Evolutionary conservation across 1,284 basidiomycete species (phyloP).

Genomic region (Jaminaea rosea): DNA sequence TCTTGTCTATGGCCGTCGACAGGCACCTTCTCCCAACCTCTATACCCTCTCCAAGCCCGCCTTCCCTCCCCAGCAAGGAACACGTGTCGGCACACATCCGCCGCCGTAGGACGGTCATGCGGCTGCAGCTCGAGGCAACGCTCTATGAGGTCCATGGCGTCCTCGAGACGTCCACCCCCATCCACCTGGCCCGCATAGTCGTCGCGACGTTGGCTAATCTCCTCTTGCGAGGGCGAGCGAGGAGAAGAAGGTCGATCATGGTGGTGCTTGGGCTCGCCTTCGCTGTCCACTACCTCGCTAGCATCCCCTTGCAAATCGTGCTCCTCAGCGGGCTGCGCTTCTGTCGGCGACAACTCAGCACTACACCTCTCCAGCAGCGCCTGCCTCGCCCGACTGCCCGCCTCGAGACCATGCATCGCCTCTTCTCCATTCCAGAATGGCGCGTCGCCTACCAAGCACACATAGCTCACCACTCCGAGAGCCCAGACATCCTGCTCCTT

Average conservation of each 20-base stretch:
- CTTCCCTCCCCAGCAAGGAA: slow-evolving; percentile 62
- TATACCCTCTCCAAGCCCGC: slow-evolving; percentile 38
- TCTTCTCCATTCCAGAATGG: slow-evolving; percentile 58
- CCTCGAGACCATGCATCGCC: slow-evolving; percentile 31
- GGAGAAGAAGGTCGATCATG: too few relatives aligned
- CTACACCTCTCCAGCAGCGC: slow-evolving; percentile 27
- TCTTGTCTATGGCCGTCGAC: too few relatives aligned
- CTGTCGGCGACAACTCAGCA: not conserved
- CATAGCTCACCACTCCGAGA: slow-evolving; percentile 92
- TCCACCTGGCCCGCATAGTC: slow-evolving; percentile 48
- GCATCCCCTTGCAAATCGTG: slow-evolving; percentile 10
- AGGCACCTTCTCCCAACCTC: not conserved
- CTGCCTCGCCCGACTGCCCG: slow-evolving; percentile 32
- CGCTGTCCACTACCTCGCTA: too few relatives aligned
- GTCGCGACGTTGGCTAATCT: not conserved
- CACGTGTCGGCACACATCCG: slow-evolving; percentile 63
- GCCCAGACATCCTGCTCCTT: slow-evolving; percentile 99
- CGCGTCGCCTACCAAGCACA: slow-evolving; percentile 87
- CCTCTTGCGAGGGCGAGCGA: slow-evolving; percentile 9
- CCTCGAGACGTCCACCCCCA: slow-evolving; percentile 68
- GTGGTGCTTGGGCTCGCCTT: too few relatives aligned
- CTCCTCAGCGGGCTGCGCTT: slow-evolving; percentile 1
- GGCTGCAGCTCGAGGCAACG: slow-evolving; percentile 66
- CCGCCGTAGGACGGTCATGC: slow-evolving; percentile 60
- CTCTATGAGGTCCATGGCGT: slow-evolving; percentile 68